Evolutionary conservation across 805 yeast species (phyloP).

Genomic region (Komagataella ulmi): DNA sequence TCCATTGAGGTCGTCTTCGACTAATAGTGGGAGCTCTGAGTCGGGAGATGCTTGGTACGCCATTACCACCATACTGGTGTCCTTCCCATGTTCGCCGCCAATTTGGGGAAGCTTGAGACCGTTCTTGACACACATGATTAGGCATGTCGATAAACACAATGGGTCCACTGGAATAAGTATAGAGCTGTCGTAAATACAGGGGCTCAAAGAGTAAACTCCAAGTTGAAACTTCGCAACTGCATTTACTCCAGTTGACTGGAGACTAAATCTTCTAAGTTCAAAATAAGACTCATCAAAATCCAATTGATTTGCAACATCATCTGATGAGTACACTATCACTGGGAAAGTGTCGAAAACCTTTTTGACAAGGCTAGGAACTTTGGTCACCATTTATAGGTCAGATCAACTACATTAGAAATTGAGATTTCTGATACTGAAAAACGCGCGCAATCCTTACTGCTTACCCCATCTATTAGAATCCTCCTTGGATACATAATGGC

Average conservation of each 20-base stretch:
- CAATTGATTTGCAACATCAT: conserved; percentile 9
- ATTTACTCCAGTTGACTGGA: conserved; percentile 5
- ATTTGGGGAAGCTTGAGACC: conserved; percentile 25
- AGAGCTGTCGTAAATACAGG: conserved; percentile 14
- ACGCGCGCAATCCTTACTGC: background rate
- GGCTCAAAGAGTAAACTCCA: conserved; percentile 36
- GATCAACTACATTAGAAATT: background rate
- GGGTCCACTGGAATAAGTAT: conserved; percentile 44
- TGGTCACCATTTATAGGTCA: background rate
- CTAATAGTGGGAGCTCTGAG: conserved; percentile 38
- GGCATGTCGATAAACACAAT: conserved; percentile 30
- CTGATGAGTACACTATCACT: conserved; percentile 23
- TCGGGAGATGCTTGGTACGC: conserved; percentile 36
- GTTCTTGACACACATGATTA: conserved; percentile 33
- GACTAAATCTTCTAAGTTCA: conserved; percentile 11
- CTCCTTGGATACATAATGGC: background rate
- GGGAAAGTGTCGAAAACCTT: conserved; percentile 41
- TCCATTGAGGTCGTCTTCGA: conserved; percentile 32
- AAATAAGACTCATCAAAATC: conserved; percentile 9
- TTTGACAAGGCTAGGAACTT: conserved; percentile 28
- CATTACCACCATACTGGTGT: conserved; percentile 12
- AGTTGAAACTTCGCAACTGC: conserved; percentile 2
- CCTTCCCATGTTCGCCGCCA: background rate
- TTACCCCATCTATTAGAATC: background rate
- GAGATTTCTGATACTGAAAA: background rate